These are phyloP conservation scores for Amanita exitialis DNA, from an alignment of 768 basidiomycete species.

Conservation along the genomic window DNA sequence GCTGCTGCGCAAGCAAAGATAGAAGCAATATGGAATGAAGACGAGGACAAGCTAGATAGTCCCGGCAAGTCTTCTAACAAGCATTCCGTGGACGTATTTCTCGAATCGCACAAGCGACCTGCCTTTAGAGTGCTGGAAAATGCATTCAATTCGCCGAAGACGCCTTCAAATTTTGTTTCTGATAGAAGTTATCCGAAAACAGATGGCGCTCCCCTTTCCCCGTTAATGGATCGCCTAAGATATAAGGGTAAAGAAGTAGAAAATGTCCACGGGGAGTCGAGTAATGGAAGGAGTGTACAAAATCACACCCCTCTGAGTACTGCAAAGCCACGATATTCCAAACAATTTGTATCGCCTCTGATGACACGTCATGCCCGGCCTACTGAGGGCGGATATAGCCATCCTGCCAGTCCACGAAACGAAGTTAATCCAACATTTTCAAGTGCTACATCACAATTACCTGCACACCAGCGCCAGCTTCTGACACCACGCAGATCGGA, in stretches of 20 bases:
- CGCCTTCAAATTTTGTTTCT: slow-evolving; percentile 22
- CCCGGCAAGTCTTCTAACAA: slow-evolving; percentile 8
- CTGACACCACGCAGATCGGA: not conserved
- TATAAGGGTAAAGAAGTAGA: not conserved
- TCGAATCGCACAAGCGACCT: slow-evolving; percentile 18
- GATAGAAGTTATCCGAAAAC: slow-evolving; percentile 6
- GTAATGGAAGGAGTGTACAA: not conserved
- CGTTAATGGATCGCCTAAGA: not conserved
- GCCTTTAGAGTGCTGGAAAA: slow-evolving; percentile 29
- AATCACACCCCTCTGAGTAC: not conserved
- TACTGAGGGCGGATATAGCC: not conserved
- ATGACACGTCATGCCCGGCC: slow-evolving; percentile 9
- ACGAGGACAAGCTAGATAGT: slow-evolving; percentile 13
- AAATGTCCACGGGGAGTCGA: not conserved
- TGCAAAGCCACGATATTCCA: slow-evolving; percentile 13
- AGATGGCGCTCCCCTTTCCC: slow-evolving; percentile 8
- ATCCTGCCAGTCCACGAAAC: not conserved
- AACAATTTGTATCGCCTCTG: slow-evolving; percentile 39
- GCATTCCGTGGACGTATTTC: slow-evolving; percentile 17
- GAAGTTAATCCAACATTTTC: not conserved
- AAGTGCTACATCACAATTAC: not conserved
- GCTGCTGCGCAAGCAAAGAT: slow-evolving; percentile 45
- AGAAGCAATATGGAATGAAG: slow-evolving; percentile 34
- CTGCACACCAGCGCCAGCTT: not conserved
- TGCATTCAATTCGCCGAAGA: slow-evolving; percentile 24